Base-by-base conservation (phyloP, 176 grass and related monocot species). In the Musa acuminata region DNA sequence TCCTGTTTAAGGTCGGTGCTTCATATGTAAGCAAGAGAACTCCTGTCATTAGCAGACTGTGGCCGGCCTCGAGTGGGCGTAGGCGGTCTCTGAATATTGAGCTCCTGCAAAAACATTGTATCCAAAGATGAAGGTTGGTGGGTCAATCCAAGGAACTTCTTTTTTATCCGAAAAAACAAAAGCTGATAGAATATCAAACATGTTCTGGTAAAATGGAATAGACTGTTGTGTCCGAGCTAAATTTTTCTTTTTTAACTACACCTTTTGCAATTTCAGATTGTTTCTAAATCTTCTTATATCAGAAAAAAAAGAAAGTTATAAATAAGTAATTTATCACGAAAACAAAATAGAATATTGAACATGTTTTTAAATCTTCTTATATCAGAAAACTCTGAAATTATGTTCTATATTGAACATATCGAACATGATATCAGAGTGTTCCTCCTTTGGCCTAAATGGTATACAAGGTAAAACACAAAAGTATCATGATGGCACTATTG, bases 1-100 rank as follows among this genome's bases (percentile, higher is more conserved):
- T 43, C 3, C 4, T 6, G 35, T 43, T 43, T 6, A 43, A 43
- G 35, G 35, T 43, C 24, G 11, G 27, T 14, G 55, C 21, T 89
- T 89, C 78, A 99, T 79, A 99, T 99, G 71, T 99, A 99, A 78
- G 95, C 95, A 84, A 99, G 95, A 83, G 95, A 99, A 84, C 72
- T 94, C 82, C 95, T 86, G 74, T 99, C 95, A 23, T 83, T 81
- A 16, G 90, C 86, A 82, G 95, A 85, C 62, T 99, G 95, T 10
- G 95, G 95, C 53, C 95, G 80, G 35, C 95, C 95, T 89, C 95
- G 88, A 70, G 95, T 99, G 77, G 95, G 95, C 66, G 95, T 99
- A 53, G 95, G 95, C 78, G 95, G 95, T 70, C 90, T 89, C 49
- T 99, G 90, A 81, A 91, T 89, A 82, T 99, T 99, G 65, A 99